These are phyloP conservation scores for Vicia villosa DNA, from an alignment of 306 rosid genomes.

Conservation along the genomic window DNA sequence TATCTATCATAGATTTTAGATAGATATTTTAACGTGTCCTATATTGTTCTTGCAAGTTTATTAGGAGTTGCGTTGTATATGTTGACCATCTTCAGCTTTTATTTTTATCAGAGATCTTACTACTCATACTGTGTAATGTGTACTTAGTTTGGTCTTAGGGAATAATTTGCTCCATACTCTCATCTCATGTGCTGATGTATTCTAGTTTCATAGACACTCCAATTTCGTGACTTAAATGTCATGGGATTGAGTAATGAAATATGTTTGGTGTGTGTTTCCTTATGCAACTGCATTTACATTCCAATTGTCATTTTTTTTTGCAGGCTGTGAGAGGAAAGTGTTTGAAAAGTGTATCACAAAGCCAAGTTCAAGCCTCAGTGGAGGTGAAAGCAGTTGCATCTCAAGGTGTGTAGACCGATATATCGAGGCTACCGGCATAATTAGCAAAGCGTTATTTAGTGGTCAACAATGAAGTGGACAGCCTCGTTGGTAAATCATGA, in stretches of 20 bases:
- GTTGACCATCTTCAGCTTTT: too few relatives aligned
- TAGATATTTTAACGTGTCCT: too few relatives aligned
- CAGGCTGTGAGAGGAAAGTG: slow-evolving; percentile 89
- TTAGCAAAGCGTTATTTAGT: slow-evolving; percentile 73
- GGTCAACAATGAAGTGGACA: slow-evolving; percentile 45
- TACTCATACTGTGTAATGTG: too few relatives aligned
- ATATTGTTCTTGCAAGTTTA: too few relatives aligned
- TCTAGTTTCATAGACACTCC: too few relatives aligned
- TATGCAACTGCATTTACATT: background rate
- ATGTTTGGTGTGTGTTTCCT: background rate
- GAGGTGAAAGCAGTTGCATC: slow-evolving; percentile 88
- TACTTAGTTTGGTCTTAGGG: too few relatives aligned
- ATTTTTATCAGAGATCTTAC: too few relatives aligned
- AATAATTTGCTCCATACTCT: too few relatives aligned
- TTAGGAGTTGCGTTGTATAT: too few relatives aligned
- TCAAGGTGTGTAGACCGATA: slow-evolving; percentile 95
- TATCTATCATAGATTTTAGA: too few relatives aligned
- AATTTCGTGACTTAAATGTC: too few relatives aligned
- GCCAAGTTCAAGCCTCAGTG: slow-evolving; percentile 89
- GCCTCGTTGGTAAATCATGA: background rate
- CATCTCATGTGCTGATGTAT: too few relatives aligned
- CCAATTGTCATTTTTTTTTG: slow-evolving; percentile 17
- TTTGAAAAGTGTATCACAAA: slow-evolving; percentile 87
- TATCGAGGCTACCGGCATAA: slow-evolving; percentile 90
- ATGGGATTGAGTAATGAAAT: background rate